phyloP scores from a whole-genome alignment of 2,329 filamentous ascomycete genomes.

The Paraconiothyrium brasiliense region DNA sequence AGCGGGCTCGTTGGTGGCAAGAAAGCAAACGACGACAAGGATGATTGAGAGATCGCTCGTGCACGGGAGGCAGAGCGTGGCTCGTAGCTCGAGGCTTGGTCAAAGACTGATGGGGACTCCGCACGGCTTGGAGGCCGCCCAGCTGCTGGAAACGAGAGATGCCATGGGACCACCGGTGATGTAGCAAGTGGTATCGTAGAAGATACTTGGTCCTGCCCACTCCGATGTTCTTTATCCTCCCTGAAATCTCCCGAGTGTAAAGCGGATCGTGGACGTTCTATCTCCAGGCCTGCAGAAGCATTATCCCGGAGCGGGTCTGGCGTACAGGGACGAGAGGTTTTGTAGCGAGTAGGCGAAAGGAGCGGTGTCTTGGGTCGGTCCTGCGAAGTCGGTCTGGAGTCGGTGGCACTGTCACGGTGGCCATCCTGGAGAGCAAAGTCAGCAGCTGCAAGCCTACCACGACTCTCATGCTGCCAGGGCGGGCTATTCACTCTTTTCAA shows the following conservation, averaged over 20 bases:
- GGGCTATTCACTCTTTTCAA: constrained; percentile 83
- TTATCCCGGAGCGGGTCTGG: constrained; percentile 39
- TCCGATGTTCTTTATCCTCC: constrained; percentile 54
- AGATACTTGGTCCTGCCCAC: constrained; percentile 26
- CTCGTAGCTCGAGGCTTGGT: constrained; percentile 26
- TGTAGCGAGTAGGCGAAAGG: constrained; percentile 47
- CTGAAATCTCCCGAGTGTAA: constrained; percentile 71
- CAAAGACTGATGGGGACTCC: constrained; percentile 30
- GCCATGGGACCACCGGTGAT: constrained; percentile 68
- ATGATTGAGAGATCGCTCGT: constrained; percentile 64
- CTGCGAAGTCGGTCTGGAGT: constrained; percentile 34
- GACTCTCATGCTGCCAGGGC: constrained; percentile 71
- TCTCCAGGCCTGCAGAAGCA: constrained; percentile 59
- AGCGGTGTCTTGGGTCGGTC: constrained; percentile 45
- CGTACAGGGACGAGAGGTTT: constrained; percentile 41
- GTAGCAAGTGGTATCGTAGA: constrained; percentile 49
- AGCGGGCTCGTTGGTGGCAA: constrained; percentile 92
- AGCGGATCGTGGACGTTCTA: constrained; percentile 83
- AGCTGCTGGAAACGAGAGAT: constrained; percentile 55
- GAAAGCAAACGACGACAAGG: constrained; percentile 81
- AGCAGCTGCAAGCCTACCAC: constrained; percentile 18
- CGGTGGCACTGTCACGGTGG: constrained; percentile 22
- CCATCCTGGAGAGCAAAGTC: constrained; percentile 30
- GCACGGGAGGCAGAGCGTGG: constrained; percentile 50
- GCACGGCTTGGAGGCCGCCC: constrained; percentile 35